These are phyloP conservation scores for Colletotrichum destructivum DNA, from an alignment of 2,329 filamentous ascomycete species.

Conservation along the genomic window DNA sequence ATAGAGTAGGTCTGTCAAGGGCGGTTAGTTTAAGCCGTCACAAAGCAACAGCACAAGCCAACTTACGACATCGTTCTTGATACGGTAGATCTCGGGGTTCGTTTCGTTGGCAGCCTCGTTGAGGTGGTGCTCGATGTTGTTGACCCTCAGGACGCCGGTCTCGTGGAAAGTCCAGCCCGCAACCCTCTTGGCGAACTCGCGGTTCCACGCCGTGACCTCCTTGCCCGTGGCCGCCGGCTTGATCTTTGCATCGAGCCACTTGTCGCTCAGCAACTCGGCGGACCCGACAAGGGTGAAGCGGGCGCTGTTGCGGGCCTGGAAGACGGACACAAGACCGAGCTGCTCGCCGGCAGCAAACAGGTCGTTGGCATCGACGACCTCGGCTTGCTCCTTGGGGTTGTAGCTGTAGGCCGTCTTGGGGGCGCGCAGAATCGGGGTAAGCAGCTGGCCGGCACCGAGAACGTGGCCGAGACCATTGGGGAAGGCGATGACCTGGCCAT, in stretches of 20 bases:
- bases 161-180: constrained; percentile 98
- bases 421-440: constrained; percentile 87
- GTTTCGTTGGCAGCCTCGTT: constrained; percentile 70
- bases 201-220: constrained; percentile 79
- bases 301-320: constrained; percentile 95
- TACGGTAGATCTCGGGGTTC: constrained; percentile 92
- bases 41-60: neutral
- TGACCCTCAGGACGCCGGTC: constrained; percentile 88
- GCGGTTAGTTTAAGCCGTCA: constrained; percentile 45
- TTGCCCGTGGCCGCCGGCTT: constrained; percentile 68
- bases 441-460: constrained; percentile 82
- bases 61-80: constrained; percentile 97
- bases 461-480: constrained; percentile 86
- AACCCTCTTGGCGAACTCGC: constrained; percentile 86
- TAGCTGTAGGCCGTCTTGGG: constrained; percentile 92
- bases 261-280: constrained; percentile 87
- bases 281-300: constrained; percentile 89
- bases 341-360: constrained; percentile 88
- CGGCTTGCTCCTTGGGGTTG: constrained; percentile 88
- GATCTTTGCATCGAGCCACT: constrained; percentile 89
- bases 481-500: constrained; percentile 79
- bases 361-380: constrained; percentile 77
- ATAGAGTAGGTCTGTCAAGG: constrained; percentile 81
- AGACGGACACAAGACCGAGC: constrained; percentile 84
- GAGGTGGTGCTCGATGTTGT: constrained; percentile 84